phyloP scores from a whole-genome alignment of 202 grass and related monocot species.

The Saccharum hybrid region DNA sequence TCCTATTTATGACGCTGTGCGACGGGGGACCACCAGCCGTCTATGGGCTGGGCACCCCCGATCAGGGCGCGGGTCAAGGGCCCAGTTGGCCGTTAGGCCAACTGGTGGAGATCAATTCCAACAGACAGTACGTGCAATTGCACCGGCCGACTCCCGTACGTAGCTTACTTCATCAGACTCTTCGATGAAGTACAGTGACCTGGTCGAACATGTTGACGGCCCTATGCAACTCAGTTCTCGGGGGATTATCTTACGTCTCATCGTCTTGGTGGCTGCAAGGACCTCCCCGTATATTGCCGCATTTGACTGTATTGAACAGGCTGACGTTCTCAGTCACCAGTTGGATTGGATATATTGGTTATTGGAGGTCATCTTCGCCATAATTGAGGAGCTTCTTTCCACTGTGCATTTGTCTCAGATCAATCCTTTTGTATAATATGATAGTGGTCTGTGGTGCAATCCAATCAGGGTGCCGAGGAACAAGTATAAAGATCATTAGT shows the following conservation, averaged over 20 bases:
- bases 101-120: too few relatives aligned
- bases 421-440: neutral
- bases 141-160: neutral
- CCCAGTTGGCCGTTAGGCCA: too few relatives aligned
- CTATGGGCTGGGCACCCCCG: too few relatives aligned
- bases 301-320: neutral
- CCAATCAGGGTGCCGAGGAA: neutral
- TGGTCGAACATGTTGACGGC: constrained; percentile 13
- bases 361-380: neutral
- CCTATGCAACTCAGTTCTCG: neutral
- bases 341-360: too few relatives aligned
- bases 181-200: neutral
- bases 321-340: too few relatives aligned
- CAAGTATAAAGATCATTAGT: constrained; percentile 2
- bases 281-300: neutral
- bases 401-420: neutral
- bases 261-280: neutral
- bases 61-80: too few relatives aligned
- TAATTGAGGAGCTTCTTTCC: neutral
- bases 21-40: too few relatives aligned
- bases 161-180: neutral
- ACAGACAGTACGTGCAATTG: neutral
- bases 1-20: too few relatives aligned
- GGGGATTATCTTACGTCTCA: neutral
- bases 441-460: neutral